Evolutionary conservation across 768 basidiomycete genomes (phyloP), one percentile per base, ranked within the genome.

Genomic region (Lactarius akahatsu): DNA sequence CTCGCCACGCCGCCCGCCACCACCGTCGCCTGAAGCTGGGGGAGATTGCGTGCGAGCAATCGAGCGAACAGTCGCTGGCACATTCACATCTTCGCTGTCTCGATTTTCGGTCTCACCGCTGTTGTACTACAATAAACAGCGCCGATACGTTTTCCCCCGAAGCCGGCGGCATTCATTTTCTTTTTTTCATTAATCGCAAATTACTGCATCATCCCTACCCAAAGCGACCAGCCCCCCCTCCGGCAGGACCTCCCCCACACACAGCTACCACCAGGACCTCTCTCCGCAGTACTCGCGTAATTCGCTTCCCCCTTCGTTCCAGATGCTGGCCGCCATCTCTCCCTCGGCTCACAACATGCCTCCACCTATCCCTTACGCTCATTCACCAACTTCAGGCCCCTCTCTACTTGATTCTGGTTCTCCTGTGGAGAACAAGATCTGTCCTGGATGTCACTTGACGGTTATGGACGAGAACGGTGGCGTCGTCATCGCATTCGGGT

Each of bases 401-500:
- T 1, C 57, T 11, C 23, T 69, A 67, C n/a, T 70, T 67, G 50
- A 64, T 67, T 20, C 61, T 67, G 40, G 57, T 69, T n/a, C 73
- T 61, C 13, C 66, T 60, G 41, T 38, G n/a, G 82, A 83, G 73
- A 83, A 91, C 73, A 85, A 85, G 69, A 71, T 85, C 4, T 94
- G 92, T 80, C 91, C 91, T 15, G 92, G 92, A 23, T 94, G 92
- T 79, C 90, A 88, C 75, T 80, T 80, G 64, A 89, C 91, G 2
- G 91, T 91, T 45, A 88, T 93, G 26, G 88, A 85, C 69, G 91
- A 92, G 73, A 81, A 85, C 71, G 92, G 90, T 60, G 92, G 92
- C 34, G 82, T 96, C 26, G 95, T 98, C 50, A 96, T 98, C 73
- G 92, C 94, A 47, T 97, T 98, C 74, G 96, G 96, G 94, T 96